Percentiles rank a stretch among this genome's conserved stretches.
Evolutionary conservation across 768 basidiomycete species (phyloP).

Genomic region (Leccinum subgranulosum): DNA sequence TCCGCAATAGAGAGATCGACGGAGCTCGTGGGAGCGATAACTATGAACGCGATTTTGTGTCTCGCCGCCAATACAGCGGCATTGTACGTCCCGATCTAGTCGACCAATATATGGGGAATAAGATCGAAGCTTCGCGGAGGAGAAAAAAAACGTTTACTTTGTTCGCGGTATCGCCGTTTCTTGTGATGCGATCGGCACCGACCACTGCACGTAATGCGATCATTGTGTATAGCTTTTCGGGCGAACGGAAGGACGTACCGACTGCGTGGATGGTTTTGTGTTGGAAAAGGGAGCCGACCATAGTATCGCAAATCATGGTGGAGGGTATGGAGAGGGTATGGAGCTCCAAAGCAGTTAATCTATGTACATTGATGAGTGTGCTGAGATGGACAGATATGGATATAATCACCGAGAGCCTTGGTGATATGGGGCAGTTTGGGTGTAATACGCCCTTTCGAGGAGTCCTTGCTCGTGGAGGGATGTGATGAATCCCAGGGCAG

Average conservation of each 20-base stretch:
- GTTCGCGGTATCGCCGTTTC: slow-evolving; percentile 96
- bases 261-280: slow-evolving; percentile 81
- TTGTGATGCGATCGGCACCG: slow-evolving; percentile 85
- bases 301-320: slow-evolving; percentile 95
- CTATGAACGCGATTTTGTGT: slow-evolving; percentile 87
- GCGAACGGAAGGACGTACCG: slow-evolving; percentile 37
- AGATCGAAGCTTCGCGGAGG: background rate
- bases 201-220: slow-evolving; percentile 47
- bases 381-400: background rate
- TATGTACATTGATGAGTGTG: slow-evolving; percentile 23
- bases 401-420: slow-evolving; percentile 72
- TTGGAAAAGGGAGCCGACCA: slow-evolving; percentile 95
- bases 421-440: slow-evolving; percentile 93
- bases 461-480: slow-evolving; percentile 77
- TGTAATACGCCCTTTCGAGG: slow-evolving; percentile 83
- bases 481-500: slow-evolving; percentile 91
- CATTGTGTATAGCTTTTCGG: background rate
- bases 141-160: slow-evolving; percentile 48
- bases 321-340: slow-evolving; percentile 81
- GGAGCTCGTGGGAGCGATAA: slow-evolving; percentile 90
- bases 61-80: slow-evolving; percentile 88
- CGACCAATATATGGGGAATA: background rate
- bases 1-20: slow-evolving; percentile 78
- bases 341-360: slow-evolving; percentile 88
- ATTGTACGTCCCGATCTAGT: slow-evolving; percentile 88